Base-by-base conservation (phyloP, 202 grass and related monocot species). In the Schoenoplectus triqueter region DNA sequence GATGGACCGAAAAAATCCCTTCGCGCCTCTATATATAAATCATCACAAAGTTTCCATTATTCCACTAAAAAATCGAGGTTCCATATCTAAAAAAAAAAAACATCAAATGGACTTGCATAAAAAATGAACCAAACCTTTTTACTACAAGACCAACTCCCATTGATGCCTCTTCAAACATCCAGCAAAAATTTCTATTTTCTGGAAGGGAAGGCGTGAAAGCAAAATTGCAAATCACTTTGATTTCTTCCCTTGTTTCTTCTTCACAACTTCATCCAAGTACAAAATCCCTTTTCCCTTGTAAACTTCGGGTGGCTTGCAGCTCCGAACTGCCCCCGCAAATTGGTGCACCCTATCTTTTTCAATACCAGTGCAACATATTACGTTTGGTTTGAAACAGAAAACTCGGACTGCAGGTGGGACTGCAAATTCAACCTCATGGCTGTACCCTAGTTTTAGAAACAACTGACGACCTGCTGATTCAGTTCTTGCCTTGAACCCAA, bases 341-440 rank as follows among this genome's bases (percentile, higher is more conserved):
- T 94, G 91, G 82, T 93, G 89, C n/a, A 97, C 94, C 74, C 89
- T 83, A 4, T 89, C 73, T 87, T 92, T 94, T 66, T 97, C 90
- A 1, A 97, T 86, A 47, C 94, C 94, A 0, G 91, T 89, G 83
- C 90, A 97, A 76, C 91, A 97, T 54, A 97, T 89, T 56, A 97
- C 64, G 80, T 97, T 94, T 61, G 90, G 88, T 66, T 90, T 97
- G 85, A 97, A 97, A 85, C 91, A 97, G 85, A 97, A 97, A 60
- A 90, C 91, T 0, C 94, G 86, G 41, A 97, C 91, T 10, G 91
- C 83, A 3, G 91, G 91, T 41, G 94, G 94, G 7, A 92, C 81
- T 0, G 87, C 86, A 60, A 97, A 94, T 77, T 97, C 88, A 55
- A 97, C 91, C 70, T 97, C 94, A 17, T 97, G 94, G 64, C 91